Evolutionary conservation across 495 filamentous ascomycete species (phyloP).

Genomic region (Tuber magnatum): DNA sequence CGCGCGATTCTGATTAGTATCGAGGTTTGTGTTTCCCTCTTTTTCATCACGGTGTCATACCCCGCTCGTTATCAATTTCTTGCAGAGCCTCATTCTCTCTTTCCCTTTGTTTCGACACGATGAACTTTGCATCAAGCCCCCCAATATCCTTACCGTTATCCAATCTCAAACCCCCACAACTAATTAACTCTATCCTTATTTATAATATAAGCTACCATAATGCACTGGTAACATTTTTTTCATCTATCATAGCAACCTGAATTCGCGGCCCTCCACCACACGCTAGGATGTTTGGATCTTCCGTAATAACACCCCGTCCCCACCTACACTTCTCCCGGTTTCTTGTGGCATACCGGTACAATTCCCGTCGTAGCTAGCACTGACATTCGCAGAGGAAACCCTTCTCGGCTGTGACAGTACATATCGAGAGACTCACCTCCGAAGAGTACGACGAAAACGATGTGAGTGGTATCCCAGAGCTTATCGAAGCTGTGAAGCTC

Average conservation of each 20-base stretch:
- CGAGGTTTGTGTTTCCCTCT: not conserved
- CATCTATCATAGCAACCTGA: not conserved
- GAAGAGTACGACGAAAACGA: conserved; percentile 88
- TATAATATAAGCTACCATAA: not conserved
- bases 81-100: not conserved
- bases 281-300: conserved; percentile 31
- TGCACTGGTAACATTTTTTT: not conserved
- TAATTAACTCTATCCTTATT: not conserved
- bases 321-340: not conserved
- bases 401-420: conserved; percentile 89
- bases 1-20: not conserved
- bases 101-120: not conserved
- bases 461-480: conserved; percentile 80
- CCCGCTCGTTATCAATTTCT: not conserved
- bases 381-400: conserved; percentile 65
- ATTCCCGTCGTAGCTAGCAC: not conserved
- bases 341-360: not conserved
- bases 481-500: conserved; percentile 87
- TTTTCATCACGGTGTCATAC: not conserved
- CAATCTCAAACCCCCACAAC: not conserved
- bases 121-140: not conserved
- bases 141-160: not conserved
- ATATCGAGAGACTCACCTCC: conserved; percentile 81
- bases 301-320: conserved; percentile 19
- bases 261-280: not conserved